A percentile compares a stretch with the other conserved stretches of the same genome.
These are phyloP conservation scores for Metschnikowia reukaufii DNA, from an alignment of 805 yeast species.

Conservation along the genomic window DNA sequence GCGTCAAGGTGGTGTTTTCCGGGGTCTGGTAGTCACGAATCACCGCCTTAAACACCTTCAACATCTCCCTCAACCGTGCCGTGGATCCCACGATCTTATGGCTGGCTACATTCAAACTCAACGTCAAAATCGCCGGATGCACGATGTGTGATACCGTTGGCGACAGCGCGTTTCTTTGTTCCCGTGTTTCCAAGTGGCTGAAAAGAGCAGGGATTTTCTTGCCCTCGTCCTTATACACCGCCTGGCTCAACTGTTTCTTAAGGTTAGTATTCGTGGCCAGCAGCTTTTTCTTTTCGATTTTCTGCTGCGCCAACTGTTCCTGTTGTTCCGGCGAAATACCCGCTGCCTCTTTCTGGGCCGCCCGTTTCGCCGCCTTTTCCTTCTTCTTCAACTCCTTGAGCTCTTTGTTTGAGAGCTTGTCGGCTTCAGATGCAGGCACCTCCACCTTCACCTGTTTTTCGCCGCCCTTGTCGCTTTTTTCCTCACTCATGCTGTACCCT, in stretches of 20 bases:
- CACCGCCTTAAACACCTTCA: slow-evolving; percentile 78
- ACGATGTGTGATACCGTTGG: slow-evolving; percentile 64
- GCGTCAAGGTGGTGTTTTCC: slow-evolving; percentile 74
- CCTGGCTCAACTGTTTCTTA: slow-evolving; percentile 54
- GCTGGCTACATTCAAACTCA: slow-evolving; percentile 78
- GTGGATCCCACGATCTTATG: slow-evolving; percentile 89
- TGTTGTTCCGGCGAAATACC: slow-evolving; percentile 54
- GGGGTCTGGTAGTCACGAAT: slow-evolving; percentile 84
- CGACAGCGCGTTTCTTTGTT: slow-evolving; percentile 61
- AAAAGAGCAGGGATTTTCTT: slow-evolving; percentile 64
- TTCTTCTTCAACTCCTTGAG: slow-evolving; percentile 82
- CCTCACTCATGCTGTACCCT: slow-evolving; percentile 11
- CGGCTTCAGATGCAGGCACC: slow-evolving; percentile 11
- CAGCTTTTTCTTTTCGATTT: slow-evolving; percentile 41
- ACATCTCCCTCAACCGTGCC: slow-evolving; percentile 80
- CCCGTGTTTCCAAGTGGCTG: slow-evolving; percentile 78
- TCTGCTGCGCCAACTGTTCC: slow-evolving; percentile 41
- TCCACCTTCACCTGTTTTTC: slow-evolving; percentile 12
- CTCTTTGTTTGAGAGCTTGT: slow-evolving; percentile 65
- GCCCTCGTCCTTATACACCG: slow-evolving; percentile 44
- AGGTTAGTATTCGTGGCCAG: slow-evolving; percentile 47
- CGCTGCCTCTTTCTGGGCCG: slow-evolving; percentile 75
- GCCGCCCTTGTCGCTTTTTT: slow-evolving; percentile 12
- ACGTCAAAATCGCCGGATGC: slow-evolving; percentile 79
- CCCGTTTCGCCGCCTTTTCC: slow-evolving; percentile 90